Base-by-base conservation (phyloP, 768 basidiomycete species). In the Phanerodontia chrysosporium region DNA sequence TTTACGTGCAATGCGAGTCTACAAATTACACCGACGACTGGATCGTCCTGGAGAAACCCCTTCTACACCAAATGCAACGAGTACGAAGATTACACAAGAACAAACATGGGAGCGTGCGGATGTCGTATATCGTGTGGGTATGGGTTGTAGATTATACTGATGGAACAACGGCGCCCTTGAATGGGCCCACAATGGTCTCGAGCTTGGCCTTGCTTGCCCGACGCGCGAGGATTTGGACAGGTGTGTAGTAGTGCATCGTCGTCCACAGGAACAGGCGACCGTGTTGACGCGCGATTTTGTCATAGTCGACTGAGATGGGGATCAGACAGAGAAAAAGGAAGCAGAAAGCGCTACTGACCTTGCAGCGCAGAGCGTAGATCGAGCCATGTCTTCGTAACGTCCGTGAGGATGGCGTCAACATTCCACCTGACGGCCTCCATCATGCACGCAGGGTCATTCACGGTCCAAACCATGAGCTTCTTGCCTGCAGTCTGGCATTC, bases 381-480 rank as follows among this genome's bases (percentile, higher is more conserved):
- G 14, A 78, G 68, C 76, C 76, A 78, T 6, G 66, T 72, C 58
- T 71, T 70, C 28, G 77, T 73, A 10, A 69, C 65, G 62, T 82
- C 80, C 8, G 80, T 82, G 51, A 82, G 63, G 61, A 82, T 77
- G 9, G 72, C 80, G 48, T 75, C 71, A 35, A 76, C 78, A 14
- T 49, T 57, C 80, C 79, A 80, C 30, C 74, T 62, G 24, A 86
- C 88, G 45, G 87, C 89, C 89, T 94, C 91, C 81, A 92, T 89
- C 92, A 94, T 93, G 67, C 93, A 86, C 55, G 84, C 84, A 10
- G 85, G 85, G 48, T 87, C 81, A 68, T 99, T 99, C 27, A 98
- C 96, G 0, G 97, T 99, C 97, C 95, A 98, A 2, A 94, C 92
- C 83, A 95, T 88, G 57, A 98, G 65, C 64, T 80, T 80, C 80